Evolutionary conservation across 2,329 filamentous ascomycete species (phyloP).

Genomic region (Penicillium sp.): DNA sequence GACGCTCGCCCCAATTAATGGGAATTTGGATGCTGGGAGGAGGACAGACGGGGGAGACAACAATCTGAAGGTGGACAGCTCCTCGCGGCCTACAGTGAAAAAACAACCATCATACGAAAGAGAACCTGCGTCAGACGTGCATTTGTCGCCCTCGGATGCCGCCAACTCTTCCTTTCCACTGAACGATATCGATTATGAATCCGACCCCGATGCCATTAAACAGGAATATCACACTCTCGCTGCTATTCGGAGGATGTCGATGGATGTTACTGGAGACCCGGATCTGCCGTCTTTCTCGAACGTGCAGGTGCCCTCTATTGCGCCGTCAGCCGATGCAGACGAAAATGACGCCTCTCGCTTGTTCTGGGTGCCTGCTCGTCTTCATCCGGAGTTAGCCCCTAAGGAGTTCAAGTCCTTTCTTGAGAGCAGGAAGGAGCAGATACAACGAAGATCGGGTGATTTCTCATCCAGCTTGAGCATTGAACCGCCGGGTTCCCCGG

Average conservation of each 20-base stretch:
- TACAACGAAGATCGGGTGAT: slow-evolving; percentile 77
- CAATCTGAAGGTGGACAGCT: slow-evolving; percentile 18
- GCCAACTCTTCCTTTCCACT: slow-evolving; percentile 64
- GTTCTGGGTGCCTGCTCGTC: slow-evolving; percentile 91
- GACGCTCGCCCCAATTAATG: slow-evolving; percentile 27
- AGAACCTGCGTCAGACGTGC: slow-evolving; percentile 52
- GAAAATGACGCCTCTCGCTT: slow-evolving; percentile 84
- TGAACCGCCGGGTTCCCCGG: slow-evolving; percentile 51
- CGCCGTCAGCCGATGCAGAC: slow-evolving; percentile 51
- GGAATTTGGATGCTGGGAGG: slow-evolving; percentile 8
- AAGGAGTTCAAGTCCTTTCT: slow-evolving; percentile 96
- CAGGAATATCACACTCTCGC: slow-evolving; percentile 91
- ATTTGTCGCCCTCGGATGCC: slow-evolving; percentile 51
- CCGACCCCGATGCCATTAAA: slow-evolving; percentile 80
- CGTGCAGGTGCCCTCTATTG: slow-evolving; percentile 38
- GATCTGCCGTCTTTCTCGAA: slow-evolving; percentile 44
- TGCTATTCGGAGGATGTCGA: slow-evolving; percentile 85
- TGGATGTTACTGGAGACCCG: slow-evolving; percentile 74
- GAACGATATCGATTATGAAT: slow-evolving; percentile 84
- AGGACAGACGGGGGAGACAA: slow-evolving; percentile 28
- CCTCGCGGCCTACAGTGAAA: slow-evolving; percentile 15
- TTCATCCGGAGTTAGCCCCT: slow-evolving; percentile 92
- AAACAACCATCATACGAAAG: slow-evolving; percentile 30
- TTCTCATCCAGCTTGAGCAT: slow-evolving; percentile 53
- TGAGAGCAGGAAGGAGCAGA: slow-evolving; percentile 86